These are phyloP conservation scores for Physcomitrellopsis africana DNA, from an alignment of 225 moss, liverwort and hornwort genomes.

Conservation along the genomic window DNA sequence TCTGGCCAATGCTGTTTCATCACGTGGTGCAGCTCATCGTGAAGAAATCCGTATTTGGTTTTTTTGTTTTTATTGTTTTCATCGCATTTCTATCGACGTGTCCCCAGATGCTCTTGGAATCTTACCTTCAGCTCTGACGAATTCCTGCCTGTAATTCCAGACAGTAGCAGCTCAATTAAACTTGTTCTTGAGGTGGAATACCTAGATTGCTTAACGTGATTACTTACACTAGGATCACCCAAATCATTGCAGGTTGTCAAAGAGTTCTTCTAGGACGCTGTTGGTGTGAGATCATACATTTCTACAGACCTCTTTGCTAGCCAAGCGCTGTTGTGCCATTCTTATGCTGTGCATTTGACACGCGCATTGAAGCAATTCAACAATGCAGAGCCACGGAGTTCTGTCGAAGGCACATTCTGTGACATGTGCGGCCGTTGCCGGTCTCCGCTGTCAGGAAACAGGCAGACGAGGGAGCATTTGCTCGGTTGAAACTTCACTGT, in stretches of 20 bases:
- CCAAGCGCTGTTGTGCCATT: constrained; percentile 12
- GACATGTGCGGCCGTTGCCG: constrained; percentile 26
- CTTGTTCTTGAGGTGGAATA: constrained; percentile 1
- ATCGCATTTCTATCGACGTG: neutral
- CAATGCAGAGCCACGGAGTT: constrained; percentile 58
- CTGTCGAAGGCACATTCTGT: constrained; percentile 37
- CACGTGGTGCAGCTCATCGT: neutral
- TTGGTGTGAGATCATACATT: neutral
- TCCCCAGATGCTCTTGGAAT: neutral
- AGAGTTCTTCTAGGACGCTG: neutral
- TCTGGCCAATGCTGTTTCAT: neutral
- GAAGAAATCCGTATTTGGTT: neutral
- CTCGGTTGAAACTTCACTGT: constrained; percentile 33
- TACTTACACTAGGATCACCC: constrained; percentile 19
- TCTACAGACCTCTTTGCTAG: neutral
- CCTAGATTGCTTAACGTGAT: constrained; percentile 8
- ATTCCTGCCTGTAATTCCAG: neutral
- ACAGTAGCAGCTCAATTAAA: neutral
- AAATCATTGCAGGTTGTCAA: constrained; percentile 31
- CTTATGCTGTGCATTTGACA: constrained; percentile 40
- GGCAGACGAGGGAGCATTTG: constrained; percentile 28
- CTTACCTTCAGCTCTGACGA: neutral
- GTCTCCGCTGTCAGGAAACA: constrained; percentile 31
- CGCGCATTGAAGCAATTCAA: constrained; percentile 22
- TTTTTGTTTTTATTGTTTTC: neutral